Base-by-base conservation (phyloP, 352 stramenopile species). In the Phytophthora kernoviae region DNA sequence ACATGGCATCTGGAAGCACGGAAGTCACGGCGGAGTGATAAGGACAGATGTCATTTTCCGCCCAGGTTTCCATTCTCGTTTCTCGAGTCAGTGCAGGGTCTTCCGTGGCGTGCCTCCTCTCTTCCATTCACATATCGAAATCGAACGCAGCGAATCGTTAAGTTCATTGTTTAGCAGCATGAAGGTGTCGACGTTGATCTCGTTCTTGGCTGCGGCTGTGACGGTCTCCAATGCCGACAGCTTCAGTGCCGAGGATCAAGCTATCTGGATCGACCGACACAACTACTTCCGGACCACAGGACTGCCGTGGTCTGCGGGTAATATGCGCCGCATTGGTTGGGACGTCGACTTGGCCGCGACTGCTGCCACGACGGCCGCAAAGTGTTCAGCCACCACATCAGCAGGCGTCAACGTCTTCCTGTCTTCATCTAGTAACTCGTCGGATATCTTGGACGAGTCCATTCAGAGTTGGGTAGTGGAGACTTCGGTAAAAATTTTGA, bases 251-350 rank as follows among this genome's bases (percentile, higher is more conserved):
- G 67, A 70, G 12, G 76, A 87, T 34, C 70, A 90, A 52, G 77
- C 78, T 10, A 70, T 89, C 30, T 88, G 79, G 79, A 73, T 91
- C 54, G 81, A 91, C 66, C 80, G 80, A 12, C 75, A 88, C 70
- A 88, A 90, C 68, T 92, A 83, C 67, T 92, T 92, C 68, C 82
- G 82, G 17, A 85, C 86, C 49, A 82, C 79, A n/a, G 82, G 71
- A 8, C 40, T 90, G 49, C 82, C 82, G 1, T 92, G 74, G 61
- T 73, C 79, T 6, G 82, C 82, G 3, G 68, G 61, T 12, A 77
- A 90, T 51, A 92, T 92, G 80, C 74, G 80, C 18, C 71, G 75
- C 17, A 70, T 92, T n/a, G 75, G 76, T 26, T 92, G 82, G 82
- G 82, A 69, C 41, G 62, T 68, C 15, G 53, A 75, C 2, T 51